Evolutionary conservation across 2,329 filamentous ascomycete species (phyloP).

Genomic region (Botryosphaeria agaves): DNA sequence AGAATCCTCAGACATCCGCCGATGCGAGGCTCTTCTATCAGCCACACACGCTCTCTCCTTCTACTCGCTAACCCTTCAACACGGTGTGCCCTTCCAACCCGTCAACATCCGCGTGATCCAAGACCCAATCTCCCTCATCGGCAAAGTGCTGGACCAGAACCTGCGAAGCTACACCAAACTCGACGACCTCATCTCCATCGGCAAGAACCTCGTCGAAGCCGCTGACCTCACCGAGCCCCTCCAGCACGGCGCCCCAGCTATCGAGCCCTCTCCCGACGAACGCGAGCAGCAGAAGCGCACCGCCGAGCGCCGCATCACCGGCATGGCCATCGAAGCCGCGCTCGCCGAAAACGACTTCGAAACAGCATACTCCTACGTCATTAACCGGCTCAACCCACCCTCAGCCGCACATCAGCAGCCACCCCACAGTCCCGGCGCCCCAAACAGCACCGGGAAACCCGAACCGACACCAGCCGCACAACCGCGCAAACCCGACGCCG

Average conservation of each 20-base stretch:
- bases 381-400: slow-evolving; percentile 41
- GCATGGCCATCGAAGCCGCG: slow-evolving; percentile 67
- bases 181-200: slow-evolving; percentile 55
- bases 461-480: no score
- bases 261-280: slow-evolving; percentile 10
- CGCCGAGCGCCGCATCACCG: slow-evolving; percentile 50
- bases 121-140: slow-evolving; percentile 57
- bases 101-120: slow-evolving; percentile 60
- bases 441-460: slow-evolving; percentile 11
- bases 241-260: slow-evolving; percentile 9
- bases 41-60: slow-evolving; percentile 61
- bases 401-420: slow-evolving; percentile 9
- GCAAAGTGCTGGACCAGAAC: slow-evolving; percentile 61
- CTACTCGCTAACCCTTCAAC: slow-evolving; percentile 62
- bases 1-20: slow-evolving; percentile 32
- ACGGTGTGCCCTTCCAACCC: slow-evolving; percentile 64
- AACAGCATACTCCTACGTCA: slow-evolving; percentile 70
- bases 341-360: slow-evolving; percentile 67
- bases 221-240: slow-evolving; percentile 11
- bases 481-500: slow-evolving; percentile 12
- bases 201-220: slow-evolving; percentile 45
- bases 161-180: slow-evolving; percentile 55
- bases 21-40: slow-evolving; percentile 46
- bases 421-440: slow-evolving; percentile 3
- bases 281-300: slow-evolving; percentile 16